Conservation (phyloP, 2,329 filamentous ascomycete species). For the Orbilia ellipsospora region DNA sequence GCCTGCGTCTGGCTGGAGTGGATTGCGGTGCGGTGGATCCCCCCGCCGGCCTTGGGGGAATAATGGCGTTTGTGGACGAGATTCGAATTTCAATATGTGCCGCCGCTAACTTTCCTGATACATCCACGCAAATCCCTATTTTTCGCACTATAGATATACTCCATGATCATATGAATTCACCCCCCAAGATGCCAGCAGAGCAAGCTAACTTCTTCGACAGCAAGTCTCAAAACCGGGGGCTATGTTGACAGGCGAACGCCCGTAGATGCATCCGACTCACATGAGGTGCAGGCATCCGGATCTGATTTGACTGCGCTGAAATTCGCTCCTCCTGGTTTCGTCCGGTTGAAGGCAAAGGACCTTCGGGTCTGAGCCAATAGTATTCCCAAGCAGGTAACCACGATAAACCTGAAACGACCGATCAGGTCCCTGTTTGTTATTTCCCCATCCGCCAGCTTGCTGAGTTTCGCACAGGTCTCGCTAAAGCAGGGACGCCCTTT, state of each 20-base stretch:
- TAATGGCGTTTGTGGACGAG: neutral
- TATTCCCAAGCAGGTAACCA: slow-evolving; percentile 29
- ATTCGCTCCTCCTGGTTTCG: slow-evolving; percentile 52
- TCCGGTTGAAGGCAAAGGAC: slow-evolving; percentile 26
- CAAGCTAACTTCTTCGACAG: no score
- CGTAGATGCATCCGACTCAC: slow-evolving; percentile 1
- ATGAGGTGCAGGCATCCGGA: slow-evolving; percentile 39
- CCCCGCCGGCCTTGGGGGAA: no score
- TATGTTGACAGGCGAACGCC: no score
- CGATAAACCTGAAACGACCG: slow-evolving; percentile 56
- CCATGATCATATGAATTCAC: neutral
- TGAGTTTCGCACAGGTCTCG: slow-evolving; percentile 49
- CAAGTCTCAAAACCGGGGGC: neutral
- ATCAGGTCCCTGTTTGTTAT: slow-evolving; percentile 50
- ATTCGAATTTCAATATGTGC: slow-evolving; percentile 26
- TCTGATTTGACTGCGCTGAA: slow-evolving; percentile 44
- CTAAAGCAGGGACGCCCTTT: slow-evolving; percentile 27
- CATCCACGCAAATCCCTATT: neutral
- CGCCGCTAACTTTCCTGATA: slow-evolving; percentile 38
- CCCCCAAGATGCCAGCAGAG: no score
- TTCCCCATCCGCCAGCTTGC: slow-evolving; percentile 49
- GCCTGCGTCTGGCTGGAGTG: slow-evolving; percentile 24
- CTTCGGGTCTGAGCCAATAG: slow-evolving; percentile 31
- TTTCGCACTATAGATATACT: no score
- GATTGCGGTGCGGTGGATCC: slow-evolving; percentile 3